Evolutionary conservation across 2,329 filamentous ascomycete genomes (phyloP), one percentile per base, ranked within the genome.

Genomic region (Waltergamsia citrina): DNA sequence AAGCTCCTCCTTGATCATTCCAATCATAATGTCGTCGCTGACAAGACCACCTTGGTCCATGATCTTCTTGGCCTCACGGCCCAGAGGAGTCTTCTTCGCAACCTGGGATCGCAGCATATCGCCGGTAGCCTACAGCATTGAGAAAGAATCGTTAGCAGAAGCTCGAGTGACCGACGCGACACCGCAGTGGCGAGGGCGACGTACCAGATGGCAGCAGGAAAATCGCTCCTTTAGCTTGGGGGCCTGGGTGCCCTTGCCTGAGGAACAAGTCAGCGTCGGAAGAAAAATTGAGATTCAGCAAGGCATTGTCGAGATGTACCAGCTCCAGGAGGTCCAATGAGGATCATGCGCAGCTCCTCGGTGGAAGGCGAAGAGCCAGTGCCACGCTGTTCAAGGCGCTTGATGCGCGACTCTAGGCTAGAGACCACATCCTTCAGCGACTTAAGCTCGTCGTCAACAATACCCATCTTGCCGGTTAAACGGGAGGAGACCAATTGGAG

Each of bases 101-200:
- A 98, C 92, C 65, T 98, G 92, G 47, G 88, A 94, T 54, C 92
- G 87, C 54, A 98, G 77, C 92, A 98, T 98, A 65, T 98, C 92
- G 60, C 92, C 92, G 39, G 92, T 98, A 43, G 92, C 92, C 88
- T 95, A 41, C 26, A n/a, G n/a, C n/a, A n/a, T n/a, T n/a, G n/a
- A n/a, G n/a, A n/a, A n/a, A 20, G 7, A 20, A 16, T 30, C 19
- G 16, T 8, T 21, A 6, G 25, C 9, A 35, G 18, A 9, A n/a
- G 30, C 21, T 18, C 28, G 31, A 12, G 11, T 7, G 8, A 10
- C 11, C 10, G 12, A 7, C 29, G 9, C n/a, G n/a, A n/a, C n/a
- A n/a, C n/a, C n/a, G n/a, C n/a, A n/a, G n/a, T n/a, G n/a, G n/a
- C 5, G 29, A 17, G 25, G 10, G 8, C 11, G 10, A 54, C 81